These are phyloP conservation scores for Botryotinia globosa DNA, from an alignment of 2,329 filamentous ascomycete species.

Conservation along the genomic window DNA sequence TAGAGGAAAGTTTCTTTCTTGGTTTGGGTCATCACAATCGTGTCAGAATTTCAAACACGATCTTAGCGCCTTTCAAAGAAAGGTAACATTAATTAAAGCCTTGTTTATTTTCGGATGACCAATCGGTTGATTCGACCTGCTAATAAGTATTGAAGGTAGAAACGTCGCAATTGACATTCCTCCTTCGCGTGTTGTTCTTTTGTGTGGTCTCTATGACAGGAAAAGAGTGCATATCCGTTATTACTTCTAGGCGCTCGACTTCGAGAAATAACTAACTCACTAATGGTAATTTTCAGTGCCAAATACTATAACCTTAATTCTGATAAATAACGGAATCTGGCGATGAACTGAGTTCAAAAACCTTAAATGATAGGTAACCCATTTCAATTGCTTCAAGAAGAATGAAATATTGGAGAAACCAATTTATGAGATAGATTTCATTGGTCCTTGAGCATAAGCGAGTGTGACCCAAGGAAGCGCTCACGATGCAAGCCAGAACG, in stretches of 20 bases:
- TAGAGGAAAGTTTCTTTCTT: neutral
- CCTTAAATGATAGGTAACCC: neutral
- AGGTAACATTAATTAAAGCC: neutral
- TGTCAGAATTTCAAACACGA: neutral
- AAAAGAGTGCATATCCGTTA: neutral
- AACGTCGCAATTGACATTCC: neutral
- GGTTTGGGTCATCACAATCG: neutral
- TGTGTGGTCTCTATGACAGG: no score
- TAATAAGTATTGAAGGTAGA: neutral
- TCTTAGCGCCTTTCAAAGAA: neutral
- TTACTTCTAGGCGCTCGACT: neutral
- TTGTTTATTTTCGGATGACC: neutral
- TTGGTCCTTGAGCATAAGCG: neutral
- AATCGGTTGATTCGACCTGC: neutral
- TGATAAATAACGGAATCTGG: neutral
- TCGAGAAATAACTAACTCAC: neutral
- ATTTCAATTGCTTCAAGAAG: neutral
- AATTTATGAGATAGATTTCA: neutral
- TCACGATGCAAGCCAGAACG: neutral
- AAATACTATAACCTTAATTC: neutral
- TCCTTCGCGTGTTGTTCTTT: neutral
- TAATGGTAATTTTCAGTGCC: neutral
- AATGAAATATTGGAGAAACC: neutral
- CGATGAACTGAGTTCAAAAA: neutral
- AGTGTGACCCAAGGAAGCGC: neutral